Conservation (phyloP, 1,284 basidiomycete species). For the Heterobasidion occidentale region DNA sequence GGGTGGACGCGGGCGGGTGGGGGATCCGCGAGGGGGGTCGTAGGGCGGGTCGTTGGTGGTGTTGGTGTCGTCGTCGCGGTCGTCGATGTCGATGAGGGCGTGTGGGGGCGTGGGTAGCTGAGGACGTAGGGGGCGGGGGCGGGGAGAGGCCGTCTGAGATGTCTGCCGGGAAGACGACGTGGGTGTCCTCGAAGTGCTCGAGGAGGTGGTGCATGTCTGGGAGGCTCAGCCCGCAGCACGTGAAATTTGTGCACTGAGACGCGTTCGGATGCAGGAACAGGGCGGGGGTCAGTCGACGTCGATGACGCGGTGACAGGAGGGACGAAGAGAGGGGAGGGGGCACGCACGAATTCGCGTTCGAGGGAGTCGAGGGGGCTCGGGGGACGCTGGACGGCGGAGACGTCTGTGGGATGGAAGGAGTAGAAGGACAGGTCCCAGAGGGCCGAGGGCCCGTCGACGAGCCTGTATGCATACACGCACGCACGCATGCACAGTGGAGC, state of each 20-base stretch:
- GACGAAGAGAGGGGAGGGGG: not conserved
- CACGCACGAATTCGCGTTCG: conserved; percentile 14
- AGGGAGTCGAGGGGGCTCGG: conserved; percentile 4
- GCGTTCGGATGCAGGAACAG: not conserved
- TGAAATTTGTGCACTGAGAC: conserved; percentile 51
- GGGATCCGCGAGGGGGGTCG: conserved; percentile 5
- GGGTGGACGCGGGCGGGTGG: conserved; percentile 8
- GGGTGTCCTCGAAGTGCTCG: conserved; percentile 58
- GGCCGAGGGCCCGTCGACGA: too few species aligned
- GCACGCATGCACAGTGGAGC: too few species aligned
- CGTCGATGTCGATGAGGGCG: conserved; percentile 14
- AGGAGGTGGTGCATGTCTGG: conserved; percentile 61
- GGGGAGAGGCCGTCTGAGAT: conserved; percentile 10
- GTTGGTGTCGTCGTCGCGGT: conserved; percentile 10
- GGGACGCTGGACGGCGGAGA: not conserved
- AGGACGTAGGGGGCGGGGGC: conserved; percentile 15
- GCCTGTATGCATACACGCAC: too few species aligned
- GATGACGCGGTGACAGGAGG: not conserved
- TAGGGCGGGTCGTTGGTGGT: conserved; percentile 6
- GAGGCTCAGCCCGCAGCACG: conserved; percentile 54
- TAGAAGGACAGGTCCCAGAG: too few species aligned
- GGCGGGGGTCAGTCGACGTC: not conserved
- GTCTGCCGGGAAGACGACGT: conserved; percentile 33
- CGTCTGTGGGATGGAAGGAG: too few species aligned
- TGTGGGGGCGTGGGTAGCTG: conserved; percentile 24